Base-by-base conservation (phyloP, 345 rosid genomes). In the Camelina laxa region DNA sequence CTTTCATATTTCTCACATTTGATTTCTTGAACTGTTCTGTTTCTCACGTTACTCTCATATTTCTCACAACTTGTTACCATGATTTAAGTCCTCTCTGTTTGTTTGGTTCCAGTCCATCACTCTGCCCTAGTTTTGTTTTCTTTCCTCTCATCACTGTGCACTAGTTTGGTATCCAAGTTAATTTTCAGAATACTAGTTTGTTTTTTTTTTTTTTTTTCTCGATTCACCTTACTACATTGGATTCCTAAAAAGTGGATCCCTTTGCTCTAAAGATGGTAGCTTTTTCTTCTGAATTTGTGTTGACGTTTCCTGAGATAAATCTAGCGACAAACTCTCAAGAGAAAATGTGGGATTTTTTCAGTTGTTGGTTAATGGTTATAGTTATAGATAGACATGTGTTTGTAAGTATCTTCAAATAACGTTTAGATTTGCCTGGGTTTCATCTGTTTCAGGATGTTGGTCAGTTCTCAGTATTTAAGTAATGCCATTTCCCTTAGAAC, bases 221-320 rank as follows among this genome's bases (percentile, higher is more conserved):
- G 2, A 19, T 48, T 36, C 38, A 70, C 57, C 70, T 56, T 55
- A 12, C 16, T 24, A 48, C 80, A 65, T 77, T 77, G 80, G 75
- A 70, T 70, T 77, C 75, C 71, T 48, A 17, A 56, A 76, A 76
- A 70, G 75, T 70, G 24, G 15, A 30, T 17, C 1, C 12, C 58
- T 69, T 69, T 42, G 0, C 44, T n/a, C 3, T 14, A 5, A 69
- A 75, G 10, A 38, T 10, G 2, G 12, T 7, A 42, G 2, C 24
- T 54, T 76, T 51, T 49, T 68, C 44, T 51, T 60, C 30, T 20
- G 14, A 15, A 7, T 16, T 13, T 60, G 54, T 38, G 10, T 38
- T 38, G 2, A 9, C 41, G 41, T 38, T 38, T 38, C 41, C 12
- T 2, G 12, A 36, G 39, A 36, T 12, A 20, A 20, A 10, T 4